Conservation (phyloP, 805 yeast genomes). For the Pichia manshurica region DNA sequence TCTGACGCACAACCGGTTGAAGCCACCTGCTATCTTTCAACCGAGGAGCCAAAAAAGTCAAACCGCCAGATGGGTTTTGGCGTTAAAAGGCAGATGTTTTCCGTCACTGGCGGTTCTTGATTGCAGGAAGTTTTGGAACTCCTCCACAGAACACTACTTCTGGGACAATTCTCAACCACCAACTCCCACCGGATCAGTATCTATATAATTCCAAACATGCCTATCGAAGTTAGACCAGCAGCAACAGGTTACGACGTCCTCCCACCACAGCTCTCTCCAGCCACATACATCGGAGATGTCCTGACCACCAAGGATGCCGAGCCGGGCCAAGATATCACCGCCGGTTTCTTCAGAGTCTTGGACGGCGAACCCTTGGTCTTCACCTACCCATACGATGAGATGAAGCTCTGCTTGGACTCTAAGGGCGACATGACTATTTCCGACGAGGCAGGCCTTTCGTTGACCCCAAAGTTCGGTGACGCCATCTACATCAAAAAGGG, state of each 20-base stretch:
- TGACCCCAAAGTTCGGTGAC: conserved; percentile 56
- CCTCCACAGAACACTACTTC: too few relatives aligned
- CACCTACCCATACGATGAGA: conserved; percentile 17
- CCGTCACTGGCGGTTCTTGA: too few relatives aligned
- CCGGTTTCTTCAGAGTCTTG: conserved; percentile 46
- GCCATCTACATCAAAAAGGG: conserved; percentile 61
- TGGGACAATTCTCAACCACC: too few relatives aligned
- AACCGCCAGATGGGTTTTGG: too few relatives aligned
- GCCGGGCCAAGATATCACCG: conserved; percentile 48
- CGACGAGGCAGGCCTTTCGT: conserved; percentile 57
- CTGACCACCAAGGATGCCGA: conserved; percentile 48
- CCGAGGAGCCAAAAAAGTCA: too few relatives aligned
- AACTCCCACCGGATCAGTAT: too few relatives aligned
- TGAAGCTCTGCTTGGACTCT: conserved; percentile 60
- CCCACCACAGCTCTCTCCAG: conserved; percentile 55
- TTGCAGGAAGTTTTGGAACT: too few relatives aligned
- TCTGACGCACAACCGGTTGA: too few relatives aligned
- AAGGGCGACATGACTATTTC: conserved; percentile 54
- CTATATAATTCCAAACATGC: too few relatives aligned
- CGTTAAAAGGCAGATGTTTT: too few relatives aligned
- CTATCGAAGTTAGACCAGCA: conserved; percentile 48
- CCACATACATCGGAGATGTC: conserved; percentile 61
- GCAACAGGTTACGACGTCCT: conserved; percentile 48
- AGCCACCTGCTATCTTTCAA: too few relatives aligned
- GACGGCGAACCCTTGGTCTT: conserved; percentile 6